Percentiles rank a stretch among this genome's conserved stretches.
phyloP scores from a whole-genome alignment of 2,329 filamentous ascomycete genomes.

The Aspergillus phoenicis region DNA sequence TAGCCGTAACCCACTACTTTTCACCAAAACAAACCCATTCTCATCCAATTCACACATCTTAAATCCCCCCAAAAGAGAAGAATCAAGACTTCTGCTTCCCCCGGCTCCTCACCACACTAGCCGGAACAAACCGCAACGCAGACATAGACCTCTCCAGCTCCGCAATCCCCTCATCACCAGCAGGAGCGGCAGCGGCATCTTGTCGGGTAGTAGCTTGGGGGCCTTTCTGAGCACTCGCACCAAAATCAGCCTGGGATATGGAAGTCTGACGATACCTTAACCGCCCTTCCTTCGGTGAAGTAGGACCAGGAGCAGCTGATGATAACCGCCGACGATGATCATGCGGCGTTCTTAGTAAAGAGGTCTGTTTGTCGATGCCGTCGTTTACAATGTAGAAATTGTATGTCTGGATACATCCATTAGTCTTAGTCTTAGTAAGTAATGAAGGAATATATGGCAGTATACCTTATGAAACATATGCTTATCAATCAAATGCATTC shows the following conservation, averaged over 20 bases:
- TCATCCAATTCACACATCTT: background rate
- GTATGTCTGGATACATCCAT: conserved; percentile 59
- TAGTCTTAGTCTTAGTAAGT: background rate
- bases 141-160: conserved; percentile 48
- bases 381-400: conserved; percentile 85
- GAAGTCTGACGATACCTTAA: conserved; percentile 36
- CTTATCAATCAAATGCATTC: conserved; percentile 89
- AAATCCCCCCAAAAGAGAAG: background rate
- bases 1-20: background rate
- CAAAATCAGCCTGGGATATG: conserved; percentile 21
- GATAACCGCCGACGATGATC: conserved; percentile 40
- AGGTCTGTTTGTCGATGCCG: conserved; percentile 83
- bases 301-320: conserved; percentile 28
- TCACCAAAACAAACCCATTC: background rate
- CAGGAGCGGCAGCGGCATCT: background rate
- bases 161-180: conserved; percentile 37
- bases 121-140: conserved; percentile 48
- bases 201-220: background rate
- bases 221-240: conserved; percentile 1
- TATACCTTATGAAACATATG: conserved; percentile 76
- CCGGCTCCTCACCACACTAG: conserved; percentile 40
- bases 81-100: conserved; percentile 18
- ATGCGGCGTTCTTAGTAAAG: conserved; percentile 63
- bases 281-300: conserved; percentile 37
- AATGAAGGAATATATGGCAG: too few species aligned